phyloP scores from a whole-genome alignment of 2,329 filamentous ascomycete species.

The Ophiocordyceps camponoti-saundersi region DNA sequence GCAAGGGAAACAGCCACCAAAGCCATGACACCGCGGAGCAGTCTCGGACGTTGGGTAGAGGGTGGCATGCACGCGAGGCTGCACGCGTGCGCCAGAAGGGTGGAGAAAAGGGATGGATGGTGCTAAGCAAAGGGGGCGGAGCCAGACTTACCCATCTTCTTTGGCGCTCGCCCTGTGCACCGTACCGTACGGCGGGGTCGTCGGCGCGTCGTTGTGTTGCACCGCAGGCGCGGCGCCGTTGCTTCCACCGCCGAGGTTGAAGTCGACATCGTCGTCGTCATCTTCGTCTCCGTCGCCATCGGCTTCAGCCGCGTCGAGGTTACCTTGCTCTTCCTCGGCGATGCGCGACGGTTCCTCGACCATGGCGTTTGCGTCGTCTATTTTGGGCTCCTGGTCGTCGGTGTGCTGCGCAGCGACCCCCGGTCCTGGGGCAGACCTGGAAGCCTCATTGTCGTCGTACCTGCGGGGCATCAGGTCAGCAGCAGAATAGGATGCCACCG shows the following conservation, averaged over 20 bases:
- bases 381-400: slow-evolving; percentile 11
- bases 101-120: not conserved
- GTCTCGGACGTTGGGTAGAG: not conserved
- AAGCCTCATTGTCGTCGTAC: slow-evolving; percentile 46
- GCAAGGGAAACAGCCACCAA: not conserved
- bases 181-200: slow-evolving; percentile 17
- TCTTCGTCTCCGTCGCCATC: slow-evolving; percentile 25
- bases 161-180: slow-evolving; percentile 46
- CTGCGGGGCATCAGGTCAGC: slow-evolving; percentile 18
- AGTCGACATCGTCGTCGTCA: slow-evolving; percentile 41
- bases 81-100: not conserved
- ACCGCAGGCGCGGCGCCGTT: slow-evolving; percentile 11
- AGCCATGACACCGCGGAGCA: not conserved
- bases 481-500: not conserved
- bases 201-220: slow-evolving; percentile 14
- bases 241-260: slow-evolving; percentile 32
- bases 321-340: slow-evolving; percentile 23
- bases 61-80: not conserved
- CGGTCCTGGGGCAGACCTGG: slow-evolving; percentile 20
- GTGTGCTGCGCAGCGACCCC: slow-evolving; percentile 12
- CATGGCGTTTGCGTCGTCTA: slow-evolving; percentile 7
- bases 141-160: slow-evolving; percentile 25
- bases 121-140: not conserved
- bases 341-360: slow-evolving; percentile 1
- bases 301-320: slow-evolving; percentile 22